These are phyloP conservation scores for Vararia minispora DNA, from an alignment of 768 basidiomycete genomes.

Conservation along the genomic window DNA sequence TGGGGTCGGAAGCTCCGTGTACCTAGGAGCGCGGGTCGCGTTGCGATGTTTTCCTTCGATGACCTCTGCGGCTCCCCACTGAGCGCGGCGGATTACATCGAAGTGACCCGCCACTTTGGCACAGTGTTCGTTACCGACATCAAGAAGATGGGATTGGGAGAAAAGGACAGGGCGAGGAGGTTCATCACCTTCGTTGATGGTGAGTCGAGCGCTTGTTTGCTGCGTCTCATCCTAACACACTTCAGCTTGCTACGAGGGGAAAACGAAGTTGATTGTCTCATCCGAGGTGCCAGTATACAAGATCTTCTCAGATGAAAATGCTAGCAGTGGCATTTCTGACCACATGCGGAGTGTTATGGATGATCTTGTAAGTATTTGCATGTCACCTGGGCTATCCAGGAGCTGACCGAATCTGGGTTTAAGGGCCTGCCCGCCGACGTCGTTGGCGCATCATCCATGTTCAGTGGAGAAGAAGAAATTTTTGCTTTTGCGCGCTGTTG, in stretches of 20 bases:
- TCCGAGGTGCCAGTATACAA: constrained; percentile 88
- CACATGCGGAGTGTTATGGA: constrained; percentile 95
- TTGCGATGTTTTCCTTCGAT: constrained; percentile 80
- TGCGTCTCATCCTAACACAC: neutral
- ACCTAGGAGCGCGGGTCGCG: constrained; percentile 65
- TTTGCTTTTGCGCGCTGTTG: constrained; percentile 96
- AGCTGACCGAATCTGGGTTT: constrained; percentile 5
- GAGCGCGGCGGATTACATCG: constrained; percentile 92
- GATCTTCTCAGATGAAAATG: constrained; percentile 70
- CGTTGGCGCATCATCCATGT: constrained; percentile 81
- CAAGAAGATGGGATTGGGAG: constrained; percentile 75
- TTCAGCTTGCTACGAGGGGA: constrained; percentile 85
- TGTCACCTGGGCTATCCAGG: constrained; percentile 1
- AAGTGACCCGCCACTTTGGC: constrained; percentile 79
- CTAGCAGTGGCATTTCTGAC: constrained; percentile 43
- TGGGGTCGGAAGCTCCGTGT: constrained; percentile 84
- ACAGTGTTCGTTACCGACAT: constrained; percentile 85
- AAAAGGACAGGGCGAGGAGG: constrained; percentile 86
- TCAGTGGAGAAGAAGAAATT: constrained; percentile 92
- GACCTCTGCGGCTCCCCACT: constrained; percentile 84
- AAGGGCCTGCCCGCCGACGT: constrained; percentile 71
- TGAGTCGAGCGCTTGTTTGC: constrained; percentile 22
- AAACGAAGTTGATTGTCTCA: constrained; percentile 86
- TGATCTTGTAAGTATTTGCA: constrained; percentile 57
- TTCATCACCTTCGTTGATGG: constrained; percentile 98